Evolutionary conservation across 1,284 basidiomycete genomes (phyloP).

Genomic region (Anthracocystis walkeri): DNA sequence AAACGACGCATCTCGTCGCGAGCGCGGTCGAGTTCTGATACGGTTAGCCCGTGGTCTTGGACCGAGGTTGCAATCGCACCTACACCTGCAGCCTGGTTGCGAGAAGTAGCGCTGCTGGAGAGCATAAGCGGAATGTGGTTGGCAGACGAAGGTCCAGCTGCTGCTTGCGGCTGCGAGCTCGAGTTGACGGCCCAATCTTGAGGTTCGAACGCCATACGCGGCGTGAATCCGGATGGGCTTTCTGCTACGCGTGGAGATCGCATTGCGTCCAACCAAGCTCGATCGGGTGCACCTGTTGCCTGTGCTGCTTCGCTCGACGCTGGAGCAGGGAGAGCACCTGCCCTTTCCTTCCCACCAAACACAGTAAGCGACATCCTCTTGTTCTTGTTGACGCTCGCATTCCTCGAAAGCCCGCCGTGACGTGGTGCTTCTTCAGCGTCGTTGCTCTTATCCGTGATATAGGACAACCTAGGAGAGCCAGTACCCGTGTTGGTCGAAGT

Average conservation of each 20-base stretch:
- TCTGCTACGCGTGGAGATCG: conserved; percentile 46
- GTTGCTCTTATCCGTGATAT: conserved; percentile 18
- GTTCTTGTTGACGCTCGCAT: conserved; percentile 17
- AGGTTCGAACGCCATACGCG: conserved; percentile 47
- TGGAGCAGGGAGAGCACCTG: neutral
- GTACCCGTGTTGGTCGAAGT: conserved; percentile 14
- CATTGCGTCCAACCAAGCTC: conserved; percentile 43
- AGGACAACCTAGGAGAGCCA: conserved; percentile 19
- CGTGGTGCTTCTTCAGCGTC: conserved; percentile 10
- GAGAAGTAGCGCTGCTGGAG: conserved; percentile 14
- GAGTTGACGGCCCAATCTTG: conserved; percentile 26
- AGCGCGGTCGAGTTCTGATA: conserved; percentile 31
- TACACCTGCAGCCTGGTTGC: conserved; percentile 1
- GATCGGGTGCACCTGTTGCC: conserved; percentile 18
- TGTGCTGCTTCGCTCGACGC: conserved; percentile 10
- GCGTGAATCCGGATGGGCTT: conserved; percentile 54
- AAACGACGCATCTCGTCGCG: conserved; percentile 43
- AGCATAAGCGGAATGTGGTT: conserved; percentile 43
- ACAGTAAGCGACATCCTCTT: conserved; percentile 41
- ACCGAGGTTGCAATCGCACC: neutral
- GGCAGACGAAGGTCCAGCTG: conserved; percentile 10
- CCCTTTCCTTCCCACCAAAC: conserved; percentile 46
- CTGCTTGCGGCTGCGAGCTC: conserved; percentile 4
- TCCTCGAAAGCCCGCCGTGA: conserved; percentile 29
- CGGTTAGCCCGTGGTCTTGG: conserved; percentile 25